Percentiles rank a stretch among this genome's conserved stretches.
These are phyloP conservation scores for Apiotrichum sp. DNA, from an alignment of 1,284 basidiomycete species.

Conservation along the genomic window DNA sequence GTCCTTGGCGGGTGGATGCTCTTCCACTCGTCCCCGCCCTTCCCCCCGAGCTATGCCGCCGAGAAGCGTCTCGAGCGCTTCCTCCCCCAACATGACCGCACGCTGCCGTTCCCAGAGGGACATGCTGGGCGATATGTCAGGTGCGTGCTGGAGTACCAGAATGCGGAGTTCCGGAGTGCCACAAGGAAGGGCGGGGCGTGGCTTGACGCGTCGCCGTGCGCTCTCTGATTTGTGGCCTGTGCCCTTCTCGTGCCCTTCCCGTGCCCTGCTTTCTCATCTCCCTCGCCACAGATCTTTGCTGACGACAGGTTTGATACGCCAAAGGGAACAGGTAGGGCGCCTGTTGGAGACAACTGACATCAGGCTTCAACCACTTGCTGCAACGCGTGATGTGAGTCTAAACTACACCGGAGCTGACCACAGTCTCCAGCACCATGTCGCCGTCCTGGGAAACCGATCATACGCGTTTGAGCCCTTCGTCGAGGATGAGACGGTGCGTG, in stretches of 20 bases:
- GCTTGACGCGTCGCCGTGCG: neutral
- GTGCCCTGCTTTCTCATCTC: neutral
- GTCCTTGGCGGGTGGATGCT: neutral
- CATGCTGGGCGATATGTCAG: constrained; percentile 32
- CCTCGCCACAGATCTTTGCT: neutral
- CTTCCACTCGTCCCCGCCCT: constrained; percentile 27
- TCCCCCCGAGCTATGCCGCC: constrained; percentile 34
- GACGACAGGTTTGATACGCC: constrained; percentile 37
- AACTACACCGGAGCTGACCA: neutral
- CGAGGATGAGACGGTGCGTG: constrained; percentile 31
- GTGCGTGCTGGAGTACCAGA: constrained; percentile 22
- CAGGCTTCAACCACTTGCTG: constrained; percentile 32
- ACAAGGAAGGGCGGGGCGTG: too few relatives aligned
- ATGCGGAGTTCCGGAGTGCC: too few relatives aligned
- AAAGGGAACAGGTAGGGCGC: constrained; percentile 28
- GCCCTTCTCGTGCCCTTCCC: neutral
- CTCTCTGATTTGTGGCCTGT: neutral
- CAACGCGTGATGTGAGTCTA: constrained; percentile 24
- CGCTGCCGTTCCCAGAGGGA: constrained; percentile 23
- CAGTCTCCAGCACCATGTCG: constrained; percentile 43
- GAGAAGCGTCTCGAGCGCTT: constrained; percentile 19
- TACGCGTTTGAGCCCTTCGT: constrained; percentile 41
- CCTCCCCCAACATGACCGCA: constrained; percentile 20
- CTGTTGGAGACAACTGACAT: neutral
- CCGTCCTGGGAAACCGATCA: constrained; percentile 35